Conservation (phyloP, 257 asterid genomes). For the Fraxinus pennsylvanica region DNA sequence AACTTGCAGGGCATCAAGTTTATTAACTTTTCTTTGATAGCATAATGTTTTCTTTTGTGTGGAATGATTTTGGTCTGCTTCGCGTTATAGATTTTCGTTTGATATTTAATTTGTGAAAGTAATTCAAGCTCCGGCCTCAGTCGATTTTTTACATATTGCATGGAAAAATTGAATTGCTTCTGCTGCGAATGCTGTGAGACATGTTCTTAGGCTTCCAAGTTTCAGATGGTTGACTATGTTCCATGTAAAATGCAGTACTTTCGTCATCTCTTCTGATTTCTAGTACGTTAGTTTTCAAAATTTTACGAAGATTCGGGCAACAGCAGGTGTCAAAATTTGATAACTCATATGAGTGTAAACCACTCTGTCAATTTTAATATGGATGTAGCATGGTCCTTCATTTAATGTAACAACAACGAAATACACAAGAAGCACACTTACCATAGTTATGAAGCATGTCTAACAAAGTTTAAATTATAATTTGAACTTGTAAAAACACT, state of each 20-base stretch:
- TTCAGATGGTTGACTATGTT: too few relatives aligned
- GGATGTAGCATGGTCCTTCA: too few relatives aligned
- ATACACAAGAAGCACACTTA: too few relatives aligned
- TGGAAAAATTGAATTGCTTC: neutral
- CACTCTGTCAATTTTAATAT: too few relatives aligned
- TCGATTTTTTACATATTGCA: neutral
- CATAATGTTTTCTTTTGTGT: conserved; percentile 23
- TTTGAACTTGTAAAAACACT: too few relatives aligned
- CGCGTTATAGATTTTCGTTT: neutral
- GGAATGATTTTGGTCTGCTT: neutral
- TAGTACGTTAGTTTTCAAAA: neutral
- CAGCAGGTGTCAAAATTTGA: too few relatives aligned
- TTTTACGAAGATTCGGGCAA: too few relatives aligned
- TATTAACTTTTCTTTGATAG: conserved; percentile 35
- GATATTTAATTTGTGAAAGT: neutral
- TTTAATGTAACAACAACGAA: too few relatives aligned
- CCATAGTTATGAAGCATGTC: too few relatives aligned
- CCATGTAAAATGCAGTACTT: neutral
- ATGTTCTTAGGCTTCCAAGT: neutral
- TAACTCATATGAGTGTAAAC: too few relatives aligned
- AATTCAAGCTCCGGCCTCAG: neutral
- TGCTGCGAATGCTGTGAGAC: neutral
- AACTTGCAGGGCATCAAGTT: conserved; percentile 50
- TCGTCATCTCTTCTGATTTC: neutral
- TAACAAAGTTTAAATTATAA: too few relatives aligned